phyloP scores from a whole-genome alignment of 2,329 filamentous ascomycete species.

The Thelonectria blattea region DNA sequence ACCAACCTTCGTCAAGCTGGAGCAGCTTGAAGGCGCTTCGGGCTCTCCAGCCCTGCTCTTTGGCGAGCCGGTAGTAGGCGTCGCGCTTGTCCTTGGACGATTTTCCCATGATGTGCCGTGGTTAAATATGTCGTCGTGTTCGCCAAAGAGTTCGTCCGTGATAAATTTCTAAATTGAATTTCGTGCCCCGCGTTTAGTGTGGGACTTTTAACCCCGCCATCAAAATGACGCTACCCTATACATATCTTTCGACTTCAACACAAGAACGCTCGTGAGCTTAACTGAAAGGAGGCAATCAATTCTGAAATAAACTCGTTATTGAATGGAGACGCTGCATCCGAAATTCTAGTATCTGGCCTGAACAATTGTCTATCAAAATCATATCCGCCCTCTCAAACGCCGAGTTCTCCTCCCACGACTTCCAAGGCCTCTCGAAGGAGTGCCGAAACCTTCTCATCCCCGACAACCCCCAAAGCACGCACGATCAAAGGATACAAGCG shows the following conservation, averaged over 20 bases:
- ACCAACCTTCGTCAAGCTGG: slow-evolving; percentile 81
- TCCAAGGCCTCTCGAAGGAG: slow-evolving; percentile 66
- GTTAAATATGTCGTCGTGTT: neutral
- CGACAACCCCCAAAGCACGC: slow-evolving; percentile 61
- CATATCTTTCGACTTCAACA: no score
- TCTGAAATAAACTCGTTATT: no score
- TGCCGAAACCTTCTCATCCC: slow-evolving; percentile 65
- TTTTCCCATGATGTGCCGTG: slow-evolving; percentile 74
- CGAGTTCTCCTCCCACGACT: slow-evolving; percentile 62
- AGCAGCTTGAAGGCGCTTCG: slow-evolving; percentile 96
- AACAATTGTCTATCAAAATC: neutral
- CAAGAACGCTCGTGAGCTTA: no score
- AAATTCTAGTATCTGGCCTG: neutral
- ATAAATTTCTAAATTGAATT: neutral
- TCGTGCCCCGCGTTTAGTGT: neutral
- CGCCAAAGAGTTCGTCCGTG: neutral
- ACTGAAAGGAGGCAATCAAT: no score
- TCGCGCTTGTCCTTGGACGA: slow-evolving; percentile 99
- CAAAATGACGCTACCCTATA: neutral
- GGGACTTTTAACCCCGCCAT: neutral
- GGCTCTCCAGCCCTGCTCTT: slow-evolving; percentile 98
- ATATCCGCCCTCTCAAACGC: slow-evolving; percentile 25
- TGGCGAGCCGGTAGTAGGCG: slow-evolving; percentile 95
- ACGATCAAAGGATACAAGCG: slow-evolving; percentile 81
- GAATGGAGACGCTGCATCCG: no score